These are phyloP conservation scores for Achaetomiella virescens DNA, from an alignment of 495 filamentous ascomycete species.

Conservation along the genomic window DNA sequence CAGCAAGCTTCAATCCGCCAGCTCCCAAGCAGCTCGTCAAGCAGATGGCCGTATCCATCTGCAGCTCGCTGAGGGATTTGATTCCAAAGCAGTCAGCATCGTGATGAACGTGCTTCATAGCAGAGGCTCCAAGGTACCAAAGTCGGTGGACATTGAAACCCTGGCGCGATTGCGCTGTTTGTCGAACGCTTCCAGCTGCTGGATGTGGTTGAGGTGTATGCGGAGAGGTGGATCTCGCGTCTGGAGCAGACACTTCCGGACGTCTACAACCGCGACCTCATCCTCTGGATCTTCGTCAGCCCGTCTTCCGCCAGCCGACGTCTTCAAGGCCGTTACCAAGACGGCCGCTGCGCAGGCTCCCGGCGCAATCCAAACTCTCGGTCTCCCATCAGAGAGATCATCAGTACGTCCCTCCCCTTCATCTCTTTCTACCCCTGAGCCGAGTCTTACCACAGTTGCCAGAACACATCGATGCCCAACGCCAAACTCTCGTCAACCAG, in stretches of 20 bases:
- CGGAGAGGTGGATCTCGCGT: slow-evolving; percentile 39
- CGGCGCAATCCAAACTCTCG: slow-evolving; percentile 18
- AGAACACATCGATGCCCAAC: slow-evolving; percentile 22
- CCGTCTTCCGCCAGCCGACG: slow-evolving; percentile 23
- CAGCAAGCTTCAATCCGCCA: slow-evolving; percentile 26
- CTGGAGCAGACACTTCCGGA: slow-evolving; percentile 10
- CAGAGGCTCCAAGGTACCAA: slow-evolving; percentile 37
- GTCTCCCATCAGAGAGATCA: slow-evolving; percentile 25
- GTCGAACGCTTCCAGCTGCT: slow-evolving; percentile 47
- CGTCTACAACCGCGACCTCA: slow-evolving; percentile 14
- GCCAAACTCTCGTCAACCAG: slow-evolving; percentile 16
- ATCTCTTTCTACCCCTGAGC: neutral
- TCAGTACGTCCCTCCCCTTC: slow-evolving; percentile 13
- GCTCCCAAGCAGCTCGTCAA: slow-evolving; percentile 11
- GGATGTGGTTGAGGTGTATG: slow-evolving; percentile 37
- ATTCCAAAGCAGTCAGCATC: slow-evolving; percentile 40
- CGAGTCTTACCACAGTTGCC: neutral
- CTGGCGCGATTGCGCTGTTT: slow-evolving; percentile 44
- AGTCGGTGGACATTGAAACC: slow-evolving; percentile 35
- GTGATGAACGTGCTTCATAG: slow-evolving; percentile 49
- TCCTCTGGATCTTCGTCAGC: slow-evolving; percentile 26
- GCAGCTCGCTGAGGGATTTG: slow-evolving; percentile 28
- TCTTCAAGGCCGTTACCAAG: slow-evolving; percentile 23
- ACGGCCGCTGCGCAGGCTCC: slow-evolving; percentile 10
- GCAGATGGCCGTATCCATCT: slow-evolving; percentile 41